These are phyloP conservation scores for Xylaria sp. DNA, from an alignment of 2,329 filamentous ascomycete genomes.

Conservation along the genomic window DNA sequence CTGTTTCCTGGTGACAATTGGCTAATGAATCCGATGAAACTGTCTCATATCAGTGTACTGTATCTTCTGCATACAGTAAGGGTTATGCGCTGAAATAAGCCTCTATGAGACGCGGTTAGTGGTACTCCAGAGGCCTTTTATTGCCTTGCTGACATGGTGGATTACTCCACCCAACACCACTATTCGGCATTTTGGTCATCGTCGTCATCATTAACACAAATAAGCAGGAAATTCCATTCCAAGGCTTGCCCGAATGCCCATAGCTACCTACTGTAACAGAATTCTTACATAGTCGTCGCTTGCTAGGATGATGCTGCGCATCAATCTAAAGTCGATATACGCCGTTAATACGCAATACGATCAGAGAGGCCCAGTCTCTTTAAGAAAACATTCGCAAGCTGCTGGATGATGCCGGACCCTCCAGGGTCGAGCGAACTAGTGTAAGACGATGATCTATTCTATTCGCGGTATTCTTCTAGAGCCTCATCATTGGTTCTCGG, in stretches of 20 bases:
- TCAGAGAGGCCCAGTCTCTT: neutral
- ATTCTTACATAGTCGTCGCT: neutral
- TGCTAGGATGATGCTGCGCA: neutral
- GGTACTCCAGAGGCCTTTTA: constrained; percentile 4
- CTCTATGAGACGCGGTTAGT: neutral
- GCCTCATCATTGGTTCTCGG: constrained; percentile 27
- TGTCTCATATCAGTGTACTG: neutral
- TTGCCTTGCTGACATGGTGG: constrained; percentile 3
- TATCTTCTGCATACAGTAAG: constrained; percentile 13
- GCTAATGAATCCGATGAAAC: neutral
- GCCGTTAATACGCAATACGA: neutral
- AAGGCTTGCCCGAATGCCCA: neutral
- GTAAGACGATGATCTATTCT: constrained; percentile 22
- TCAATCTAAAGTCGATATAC: neutral
- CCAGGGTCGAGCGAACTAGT: constrained; percentile 3
- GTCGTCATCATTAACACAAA: constrained; percentile 2
- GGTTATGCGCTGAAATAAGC: constrained; percentile 14
- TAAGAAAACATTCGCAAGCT: neutral
- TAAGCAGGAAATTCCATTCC: neutral
- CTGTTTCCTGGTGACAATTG: neutral
- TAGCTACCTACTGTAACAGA: neutral
- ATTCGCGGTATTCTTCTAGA: constrained; percentile 6
- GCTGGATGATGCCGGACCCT: constrained; percentile 20
- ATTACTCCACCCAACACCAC: constrained; percentile 12
- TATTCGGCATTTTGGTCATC: neutral